phyloP scores from a whole-genome alignment of 805 yeast species.

The Hanseniaspora thailandica region DNA sequence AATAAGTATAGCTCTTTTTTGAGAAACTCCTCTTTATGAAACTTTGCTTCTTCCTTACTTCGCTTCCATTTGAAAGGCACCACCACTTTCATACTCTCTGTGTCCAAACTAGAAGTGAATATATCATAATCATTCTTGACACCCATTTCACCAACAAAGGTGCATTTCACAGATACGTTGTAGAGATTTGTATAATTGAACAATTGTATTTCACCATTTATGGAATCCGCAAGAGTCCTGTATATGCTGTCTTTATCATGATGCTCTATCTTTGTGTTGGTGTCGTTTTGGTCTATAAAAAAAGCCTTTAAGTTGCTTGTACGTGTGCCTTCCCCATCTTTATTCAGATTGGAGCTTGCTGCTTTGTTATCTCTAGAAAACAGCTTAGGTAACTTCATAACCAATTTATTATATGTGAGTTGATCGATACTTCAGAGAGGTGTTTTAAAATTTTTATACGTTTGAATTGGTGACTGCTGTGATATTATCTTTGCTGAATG shows the following conservation, averaged over 20 bases:
- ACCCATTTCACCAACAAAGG: slow-evolving; percentile 46
- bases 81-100: slow-evolving; percentile 37
- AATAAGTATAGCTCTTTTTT: slow-evolving; percentile 14
- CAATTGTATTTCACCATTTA: background rate
- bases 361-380: background rate
- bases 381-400: background rate
- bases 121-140: slow-evolving; percentile 44
- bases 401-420: too few species aligned
- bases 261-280: background rate
- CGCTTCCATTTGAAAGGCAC: slow-evolving; percentile 7
- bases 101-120: slow-evolving; percentile 36
- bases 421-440: too few species aligned
- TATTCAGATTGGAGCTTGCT: background rate
- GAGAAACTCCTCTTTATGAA: slow-evolving; percentile 8
- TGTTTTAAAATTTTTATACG: too few species aligned
- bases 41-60: slow-evolving; percentile 21
- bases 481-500: too few species aligned
- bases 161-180: slow-evolving; percentile 34
- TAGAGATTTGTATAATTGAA: background rate
- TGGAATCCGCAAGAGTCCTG: background rate
- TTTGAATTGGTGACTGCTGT: too few species aligned
- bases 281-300: background rate
- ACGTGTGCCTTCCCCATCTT: background rate
- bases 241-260: background rate
- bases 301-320: background rate